Base-by-base conservation (phyloP, 768 basidiomycete species). In the Rhodotorula graminis region DNA sequence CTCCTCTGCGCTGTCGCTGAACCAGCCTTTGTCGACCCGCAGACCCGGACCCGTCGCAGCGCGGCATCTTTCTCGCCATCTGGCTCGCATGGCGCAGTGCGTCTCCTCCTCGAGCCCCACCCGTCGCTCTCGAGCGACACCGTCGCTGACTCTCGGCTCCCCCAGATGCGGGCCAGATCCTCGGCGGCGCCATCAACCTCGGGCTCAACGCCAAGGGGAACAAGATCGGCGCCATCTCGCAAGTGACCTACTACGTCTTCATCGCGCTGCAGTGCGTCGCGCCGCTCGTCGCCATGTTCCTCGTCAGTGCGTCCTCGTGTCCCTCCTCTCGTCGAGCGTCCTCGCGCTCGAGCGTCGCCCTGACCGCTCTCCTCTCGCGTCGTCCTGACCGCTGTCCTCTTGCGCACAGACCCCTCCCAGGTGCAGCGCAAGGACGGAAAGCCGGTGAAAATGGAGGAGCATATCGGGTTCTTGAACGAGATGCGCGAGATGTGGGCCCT, bases 121-220 rank as follows among this genome's bases (percentile, higher is more conserved):
- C 37, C 9, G 37, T 9, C 37, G 37, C 37, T 37, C 37, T 37
- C 37, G 37, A n/a, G n/a, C n/a, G n/a, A n/a, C n/a, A n/a, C n/a
- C 37, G 37, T 37, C 37, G 37, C 37, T 37, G 5, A 37, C 37
- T 9, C 37, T 37, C 37, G 37, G 5, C 37, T 37, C 50, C 8
- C 6, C 11, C 27, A 55, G 53, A 77, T 15, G 69, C 73, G 29
- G 80, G 79, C 27, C 77, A 76, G 46, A 73, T 80, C 23, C 71
- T 81, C 31, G 79, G 78, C n/a, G 79, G 80, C 15, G 60, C 71
- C n/a, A 80, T 81, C 73, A 78, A 75, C 59, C 67, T 80, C 27
- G 78, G 71, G 0, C 56, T 80, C 27, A 81, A 81, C 70, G 76
- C 77, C 2, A 75, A 77, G 10, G 42, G 67, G 2, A 50, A 46